Base-by-base conservation (phyloP, 768 basidiomycete species). In the Mycena kentingensis region DNA sequence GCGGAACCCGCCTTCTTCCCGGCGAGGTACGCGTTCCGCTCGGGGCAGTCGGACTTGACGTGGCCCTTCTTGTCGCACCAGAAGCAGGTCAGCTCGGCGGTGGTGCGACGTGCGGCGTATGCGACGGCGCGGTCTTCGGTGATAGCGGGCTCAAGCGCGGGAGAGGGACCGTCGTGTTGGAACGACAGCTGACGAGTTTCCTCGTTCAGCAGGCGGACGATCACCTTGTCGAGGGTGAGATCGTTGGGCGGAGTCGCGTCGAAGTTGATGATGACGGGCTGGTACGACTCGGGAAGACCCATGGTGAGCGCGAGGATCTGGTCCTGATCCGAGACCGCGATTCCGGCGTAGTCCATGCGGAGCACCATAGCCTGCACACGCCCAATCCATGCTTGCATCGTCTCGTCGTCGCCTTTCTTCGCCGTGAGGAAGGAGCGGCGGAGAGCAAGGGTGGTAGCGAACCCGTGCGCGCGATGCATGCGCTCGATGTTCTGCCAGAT, bases 81-180 rank as follows among this genome's bases (percentile, higher is more conserved):
- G n/a, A 29, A 22, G 24, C 43, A 45, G 16, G 16, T 31, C n/a
- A 29, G 7, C 12, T 60, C 62, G 2, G 60, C 54, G 24, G 53
- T 56, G n/a, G 60, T 54, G 38, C 51, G 50, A 27, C 36, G 37
- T 3, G 22, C 48, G 37, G 59, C 58, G n/a, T n/a, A n/a, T n/a
- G n/a, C n/a, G n/a, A n/a, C n/a, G n/a, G n/a, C n/a, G n/a, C n/a
- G n/a, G n/a, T n/a, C n/a, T n/a, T n/a, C n/a, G n/a, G n/a, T n/a
- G n/a, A n/a, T n/a, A n/a, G n/a, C n/a, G n/a, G n/a, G n/a, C n/a
- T n/a, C n/a, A n/a, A n/a, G n/a, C n/a, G n/a, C n/a, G n/a, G n/a
- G n/a, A n/a, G n/a, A 11, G 28, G n/a, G 32, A 45, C 28, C 22
- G 43, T 19, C 4, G 16, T 31, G 12, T 45, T 45, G 64, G 47